Conservation (phyloP, 495 filamentous ascomycete genomes). For the Sordaria brevicollis region DNA sequence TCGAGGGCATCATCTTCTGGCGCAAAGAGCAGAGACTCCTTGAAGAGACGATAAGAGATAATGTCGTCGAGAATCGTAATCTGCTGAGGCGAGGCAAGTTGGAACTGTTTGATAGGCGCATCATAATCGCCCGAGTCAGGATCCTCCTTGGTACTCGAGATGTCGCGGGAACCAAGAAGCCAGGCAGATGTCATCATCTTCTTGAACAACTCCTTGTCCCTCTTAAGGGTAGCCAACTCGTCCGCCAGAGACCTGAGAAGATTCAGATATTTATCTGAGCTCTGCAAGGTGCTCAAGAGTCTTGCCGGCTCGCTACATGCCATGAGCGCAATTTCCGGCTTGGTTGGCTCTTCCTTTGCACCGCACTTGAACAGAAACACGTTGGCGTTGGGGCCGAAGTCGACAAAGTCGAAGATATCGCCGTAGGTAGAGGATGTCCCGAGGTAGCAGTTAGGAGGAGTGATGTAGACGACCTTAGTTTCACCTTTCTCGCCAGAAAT, state of each 20-base stretch:
- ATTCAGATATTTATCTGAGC: slow-evolving; percentile 73
- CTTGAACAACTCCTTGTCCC: slow-evolving; percentile 63
- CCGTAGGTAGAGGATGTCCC: slow-evolving; percentile 62
- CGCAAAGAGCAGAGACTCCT: slow-evolving; percentile 65
- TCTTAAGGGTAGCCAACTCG: slow-evolving; percentile 54
- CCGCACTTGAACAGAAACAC: slow-evolving; percentile 78
- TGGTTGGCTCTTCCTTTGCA: slow-evolving; percentile 82
- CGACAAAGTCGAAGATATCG: slow-evolving; percentile 93
- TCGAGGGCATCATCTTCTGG: slow-evolving; percentile 84
- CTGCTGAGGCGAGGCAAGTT: slow-evolving; percentile 54
- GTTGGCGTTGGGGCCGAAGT: slow-evolving; percentile 82
- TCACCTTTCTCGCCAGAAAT: slow-evolving; percentile 7
- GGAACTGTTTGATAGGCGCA: slow-evolving; percentile 63
- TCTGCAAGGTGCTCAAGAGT: slow-evolving; percentile 66
- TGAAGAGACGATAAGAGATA: slow-evolving; percentile 75
- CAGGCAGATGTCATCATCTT: slow-evolving; percentile 68
- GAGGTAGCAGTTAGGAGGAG: slow-evolving; percentile 66
- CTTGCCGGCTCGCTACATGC: slow-evolving; percentile 69
- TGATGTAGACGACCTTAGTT: slow-evolving; percentile 30
- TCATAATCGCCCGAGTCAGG: neutral
- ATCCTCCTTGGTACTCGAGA: slow-evolving; percentile 57
- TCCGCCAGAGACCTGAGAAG: slow-evolving; percentile 70
- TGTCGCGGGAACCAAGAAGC: slow-evolving; percentile 70
- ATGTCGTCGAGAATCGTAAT: slow-evolving; percentile 82
- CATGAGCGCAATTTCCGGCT: slow-evolving; percentile 67